A percentile compares a stretch with the other conserved stretches of the same genome.
Evolutionary conservation across 441 rosid species (phyloP).

Genomic region (Adansonia gregorii): DNA sequence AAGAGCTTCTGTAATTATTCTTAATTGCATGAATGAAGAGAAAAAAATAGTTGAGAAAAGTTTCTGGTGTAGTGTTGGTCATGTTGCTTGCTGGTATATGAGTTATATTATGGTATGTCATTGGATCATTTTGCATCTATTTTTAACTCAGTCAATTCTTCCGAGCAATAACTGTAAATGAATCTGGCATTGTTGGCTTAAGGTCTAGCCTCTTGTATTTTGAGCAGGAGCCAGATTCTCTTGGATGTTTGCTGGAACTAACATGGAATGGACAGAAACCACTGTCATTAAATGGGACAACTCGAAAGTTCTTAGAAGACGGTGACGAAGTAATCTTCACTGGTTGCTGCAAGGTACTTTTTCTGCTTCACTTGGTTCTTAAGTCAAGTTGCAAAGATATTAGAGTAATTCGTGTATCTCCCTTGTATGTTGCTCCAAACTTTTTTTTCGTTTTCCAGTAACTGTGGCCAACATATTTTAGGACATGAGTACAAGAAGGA

Average conservation of each 20-base stretch:
- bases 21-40: not conserved
- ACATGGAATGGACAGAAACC: slow-evolving; percentile 91
- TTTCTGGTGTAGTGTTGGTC: not conserved
- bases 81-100: not conserved
- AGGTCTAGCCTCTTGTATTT: slow-evolving; percentile 14
- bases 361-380: not conserved
- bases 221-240: slow-evolving; percentile 79
- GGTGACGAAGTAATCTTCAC: slow-evolving; percentile 85
- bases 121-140: not conserved
- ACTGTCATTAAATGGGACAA: slow-evolving; percentile 56
- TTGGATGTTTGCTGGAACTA: slow-evolving; percentile 88
- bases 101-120: not conserved
- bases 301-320: slow-evolving; percentile 80
- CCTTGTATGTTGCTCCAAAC: no score
- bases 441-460: no score
- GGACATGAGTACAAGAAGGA: no score
- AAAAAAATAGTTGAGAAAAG: not conserved
- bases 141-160: not conserved
- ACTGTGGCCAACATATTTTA: no score
- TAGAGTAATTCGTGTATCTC: not conserved
- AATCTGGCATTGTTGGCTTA: not conserved
- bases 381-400: not conserved
- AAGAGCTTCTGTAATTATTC: not conserved
- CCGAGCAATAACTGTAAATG: not conserved
- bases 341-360: slow-evolving; percentile 74